Base-by-base conservation (phyloP, 2,329 filamentous ascomycete genomes). In the Trichophyton simii region DNA sequence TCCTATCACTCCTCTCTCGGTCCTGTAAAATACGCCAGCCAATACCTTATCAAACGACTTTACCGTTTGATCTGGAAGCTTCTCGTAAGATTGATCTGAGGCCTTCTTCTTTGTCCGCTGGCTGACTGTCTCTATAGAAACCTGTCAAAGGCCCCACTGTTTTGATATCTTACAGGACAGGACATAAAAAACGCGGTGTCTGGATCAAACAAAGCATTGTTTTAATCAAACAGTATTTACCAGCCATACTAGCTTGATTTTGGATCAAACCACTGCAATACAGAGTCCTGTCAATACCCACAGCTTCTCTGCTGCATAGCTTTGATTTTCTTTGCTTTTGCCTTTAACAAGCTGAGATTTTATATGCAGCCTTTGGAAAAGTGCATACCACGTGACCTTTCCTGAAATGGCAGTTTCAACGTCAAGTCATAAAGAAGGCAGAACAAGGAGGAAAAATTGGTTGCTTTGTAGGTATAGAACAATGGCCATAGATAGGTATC, bases 391-490 rank as follows among this genome's bases (percentile, higher is more conserved):
- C 34, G 55, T 58, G 55, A 58, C 55, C 20, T 57, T n/a, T 42
- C 55, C 55, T n/a, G 41, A 58, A 58, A 58, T 31, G 31, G 55
- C 34, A 22, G 38, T 58, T 58, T 42, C 55, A 58, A 58, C 55
- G 31, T 58, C 55, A 31, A 20, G 41, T 3, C 11, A 31, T n/a
- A 25, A 58, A 31, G 38, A 57, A 38, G 31, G n/a, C 13, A 31
- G 18, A 22, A 58, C 11, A 42, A 41, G 38, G 31, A 58, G 34
- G 15, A 13, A 31, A 31, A n/a, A 25, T 22, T 25, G 28, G n/a
- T 9, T 34, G 22, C 28, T 41, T 20, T 41, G 15, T 41, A 25
- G 34, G 8, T 18, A 15, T 15, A 58, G n/a, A 58, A 41, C 13
- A 58, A 58, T 41, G 34, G 15, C 13, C 2, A 13, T 9, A 8